Conservation (phyloP, 1,284 basidiomycete genomes). For the Tylopilus sp. region DNA sequence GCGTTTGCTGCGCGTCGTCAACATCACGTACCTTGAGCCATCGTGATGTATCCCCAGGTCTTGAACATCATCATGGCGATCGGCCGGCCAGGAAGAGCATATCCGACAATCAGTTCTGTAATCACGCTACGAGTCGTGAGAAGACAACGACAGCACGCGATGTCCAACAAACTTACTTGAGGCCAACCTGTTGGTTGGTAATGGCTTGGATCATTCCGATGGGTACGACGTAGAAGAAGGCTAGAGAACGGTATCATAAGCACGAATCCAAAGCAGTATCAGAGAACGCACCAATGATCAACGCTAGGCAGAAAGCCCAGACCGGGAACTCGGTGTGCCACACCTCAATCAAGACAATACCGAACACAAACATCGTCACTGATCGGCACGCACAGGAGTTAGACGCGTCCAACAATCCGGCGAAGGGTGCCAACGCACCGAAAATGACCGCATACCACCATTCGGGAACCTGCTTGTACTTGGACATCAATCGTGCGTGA, state of each 20-base stretch:
- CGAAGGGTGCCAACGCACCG: constrained; percentile 7
- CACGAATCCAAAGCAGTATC: not conserved
- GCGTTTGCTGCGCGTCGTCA: too few relatives aligned
- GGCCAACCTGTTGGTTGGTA: constrained; percentile 48
- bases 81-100: constrained; percentile 43
- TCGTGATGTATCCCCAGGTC: constrained; percentile 40
- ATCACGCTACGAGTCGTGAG: constrained; percentile 30
- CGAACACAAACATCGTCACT: constrained; percentile 52
- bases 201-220: constrained; percentile 39
- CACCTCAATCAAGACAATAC: constrained; percentile 53
- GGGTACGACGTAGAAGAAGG: constrained; percentile 52
- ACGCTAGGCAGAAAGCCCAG: constrained; percentile 45
- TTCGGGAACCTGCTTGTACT: constrained; percentile 68
- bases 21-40: constrained; percentile 32
- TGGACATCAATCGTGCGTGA: constrained; percentile 70
- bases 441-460: constrained; percentile 65
- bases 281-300: constrained; percentile 29
- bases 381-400: not conserved
- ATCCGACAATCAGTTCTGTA: constrained; percentile 47
- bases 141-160: not conserved
- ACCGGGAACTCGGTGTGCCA: constrained; percentile 57
- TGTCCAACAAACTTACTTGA: constrained; percentile 32
- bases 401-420: not conserved
- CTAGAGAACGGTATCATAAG: constrained; percentile 6
- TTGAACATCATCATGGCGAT: constrained; percentile 48